Evolutionary conservation across 257 asterid species (phyloP).

Genomic region (Parsonsia alboflavescens): DNA sequence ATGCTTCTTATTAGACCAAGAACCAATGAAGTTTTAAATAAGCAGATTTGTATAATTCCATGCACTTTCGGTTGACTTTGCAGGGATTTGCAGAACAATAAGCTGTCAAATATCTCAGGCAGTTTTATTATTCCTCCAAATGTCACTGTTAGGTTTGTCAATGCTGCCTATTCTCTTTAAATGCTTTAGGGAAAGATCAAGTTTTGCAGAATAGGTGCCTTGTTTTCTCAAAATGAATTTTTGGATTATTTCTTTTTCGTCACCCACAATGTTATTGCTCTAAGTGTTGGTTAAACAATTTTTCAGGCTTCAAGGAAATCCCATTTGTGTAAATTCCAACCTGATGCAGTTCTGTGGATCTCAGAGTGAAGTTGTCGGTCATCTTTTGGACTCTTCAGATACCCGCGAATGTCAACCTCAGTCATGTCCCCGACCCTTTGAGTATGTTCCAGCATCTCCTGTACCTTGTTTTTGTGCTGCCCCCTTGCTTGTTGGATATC

Average conservation of each 20-base stretch:
- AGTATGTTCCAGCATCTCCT: slow-evolving; percentile 56
- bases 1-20: neutral
- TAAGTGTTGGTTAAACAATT: neutral
- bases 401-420: slow-evolving; percentile 36
- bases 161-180: slow-evolving; percentile 6
- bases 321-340: slow-evolving; percentile 43
- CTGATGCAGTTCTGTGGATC: slow-evolving; percentile 44
- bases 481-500: slow-evolving; percentile 74
- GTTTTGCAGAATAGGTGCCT: neutral
- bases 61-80: slow-evolving; percentile 17
- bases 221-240: neutral
- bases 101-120: slow-evolving; percentile 56
- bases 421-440: slow-evolving; percentile 56
- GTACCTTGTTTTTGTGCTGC: slow-evolving; percentile 65
- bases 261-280: slow-evolving; percentile 4
- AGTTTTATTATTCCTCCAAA: slow-evolving; percentile 36
- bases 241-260: neutral
- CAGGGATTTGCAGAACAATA: slow-evolving; percentile 79
- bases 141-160: slow-evolving; percentile 67
- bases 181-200: neutral
- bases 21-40: neutral
- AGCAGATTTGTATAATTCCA: neutral
- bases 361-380: slow-evolving; percentile 34
- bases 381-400: slow-evolving; percentile 22
- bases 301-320: slow-evolving; percentile 85